Evolutionary conservation across 495 filamentous ascomycete genomes (phyloP).

Genomic region (Podospora comata): DNA sequence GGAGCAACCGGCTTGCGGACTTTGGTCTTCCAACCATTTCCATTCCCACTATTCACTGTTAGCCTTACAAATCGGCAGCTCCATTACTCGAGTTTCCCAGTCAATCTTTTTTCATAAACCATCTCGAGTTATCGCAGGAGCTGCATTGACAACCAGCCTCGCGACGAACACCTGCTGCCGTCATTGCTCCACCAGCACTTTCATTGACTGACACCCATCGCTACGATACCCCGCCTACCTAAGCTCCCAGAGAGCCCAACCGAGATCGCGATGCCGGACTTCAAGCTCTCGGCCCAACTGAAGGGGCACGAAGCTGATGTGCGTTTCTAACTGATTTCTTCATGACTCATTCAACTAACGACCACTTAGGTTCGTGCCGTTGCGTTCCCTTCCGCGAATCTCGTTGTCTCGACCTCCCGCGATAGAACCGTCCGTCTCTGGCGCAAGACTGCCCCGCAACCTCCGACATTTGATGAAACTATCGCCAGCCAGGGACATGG

Average conservation of each 20-base stretch:
- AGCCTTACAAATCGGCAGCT: slow-evolving; percentile 21
- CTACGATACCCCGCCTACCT: slow-evolving; percentile 10
- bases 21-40: slow-evolving; percentile 28
- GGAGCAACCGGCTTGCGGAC: slow-evolving; percentile 4
- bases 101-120: background rate
- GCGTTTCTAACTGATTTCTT: slow-evolving; percentile 35
- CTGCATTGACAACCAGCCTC: background rate
- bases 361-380: slow-evolving; percentile 76
- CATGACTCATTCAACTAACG: slow-evolving; percentile 20
- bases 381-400: slow-evolving; percentile 68
- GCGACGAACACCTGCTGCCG: slow-evolving; percentile 2
- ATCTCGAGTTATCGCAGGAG: too few species aligned
- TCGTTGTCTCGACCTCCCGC: slow-evolving; percentile 79
- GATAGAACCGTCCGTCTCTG: slow-evolving; percentile 88
- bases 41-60: slow-evolving; percentile 10
- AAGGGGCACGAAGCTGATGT: slow-evolving; percentile 82
- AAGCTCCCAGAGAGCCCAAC: background rate
- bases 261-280: slow-evolving; percentile 47
- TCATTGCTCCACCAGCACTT: slow-evolving; percentile 5
- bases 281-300: slow-evolving; percentile 79
- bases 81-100: background rate
- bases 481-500: slow-evolving; percentile 71
- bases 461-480: slow-evolving; percentile 72
- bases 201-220: background rate
- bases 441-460: slow-evolving; percentile 55